Base-by-base conservation (phyloP, 2,329 filamentous ascomycete species). In the Talaromyces sp. region DNA sequence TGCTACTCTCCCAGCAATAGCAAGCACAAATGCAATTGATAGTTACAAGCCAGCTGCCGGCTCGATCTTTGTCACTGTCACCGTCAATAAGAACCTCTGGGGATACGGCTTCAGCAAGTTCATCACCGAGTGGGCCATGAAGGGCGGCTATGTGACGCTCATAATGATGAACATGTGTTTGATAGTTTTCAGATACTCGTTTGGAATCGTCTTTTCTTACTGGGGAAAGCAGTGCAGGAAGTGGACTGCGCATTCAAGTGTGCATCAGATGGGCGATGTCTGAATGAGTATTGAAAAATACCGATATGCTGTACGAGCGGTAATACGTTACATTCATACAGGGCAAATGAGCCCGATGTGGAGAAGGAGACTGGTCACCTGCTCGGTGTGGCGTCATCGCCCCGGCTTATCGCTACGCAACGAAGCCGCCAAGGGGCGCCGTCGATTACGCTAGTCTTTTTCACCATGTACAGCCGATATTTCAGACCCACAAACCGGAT, bases 21-120 rank as follows among this genome's bases (percentile, higher is more conserved):
- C 76, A 4, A 85, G 66, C 52, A 75, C 73, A 76, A 87, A 87
- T 66, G 83, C 84, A 0, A 80, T 88, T 17, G 85, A 88, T 68
- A 82, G 79, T 59, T 88, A 88, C 71, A 88, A 87, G 72, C 83
- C 85, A 0, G 81, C 87, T 2, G 79, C 84, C 0, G 84, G 85
- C 3, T 80, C 78, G 2, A 73, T 87, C 54, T 84, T 87, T 68
- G 84, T 87, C 0, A 76, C 80, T 8, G 81, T 85, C 64, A 87
- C 84, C 56, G 83, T 87, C 21, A 52, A 60, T 26, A 56, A 51
- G 32, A 56, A 56, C n/a, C 31, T 56, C 21, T 50, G 58, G 58
- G 58, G 41, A 14, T 56, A 59, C 24, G 43, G 58, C 26, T 82
- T 86, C 64, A 74, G 74, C 55, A 81, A 83, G 58, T 84, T 83